phyloP scores from a whole-genome alignment of 208 protist genomes.

The Acanthamoeba lenticulata region DNA sequence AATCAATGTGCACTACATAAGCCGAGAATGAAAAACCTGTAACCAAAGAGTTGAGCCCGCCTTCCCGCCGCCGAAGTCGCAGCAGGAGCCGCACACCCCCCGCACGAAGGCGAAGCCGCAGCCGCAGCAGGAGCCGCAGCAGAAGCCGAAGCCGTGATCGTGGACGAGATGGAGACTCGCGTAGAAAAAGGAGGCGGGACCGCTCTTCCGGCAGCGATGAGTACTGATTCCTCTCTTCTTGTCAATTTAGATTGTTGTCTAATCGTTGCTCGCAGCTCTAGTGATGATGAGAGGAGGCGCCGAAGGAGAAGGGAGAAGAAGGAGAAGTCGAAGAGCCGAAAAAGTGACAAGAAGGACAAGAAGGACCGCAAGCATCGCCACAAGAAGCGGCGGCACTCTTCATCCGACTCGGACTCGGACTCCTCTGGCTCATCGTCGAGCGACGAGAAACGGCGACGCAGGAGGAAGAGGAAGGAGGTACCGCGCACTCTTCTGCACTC shows the following conservation, averaged over 20 bases:
- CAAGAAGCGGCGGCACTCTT: conserved; percentile 59
- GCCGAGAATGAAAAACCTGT: no score
- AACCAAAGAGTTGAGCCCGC: not conserved
- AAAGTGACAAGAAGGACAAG: not conserved
- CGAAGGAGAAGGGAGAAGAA: conserved; percentile 7
- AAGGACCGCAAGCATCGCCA: not conserved
- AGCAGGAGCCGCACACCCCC: no score
- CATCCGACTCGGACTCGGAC: not conserved
- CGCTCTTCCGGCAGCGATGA: not conserved
- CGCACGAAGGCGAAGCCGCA: not conserved
- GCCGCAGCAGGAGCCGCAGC: not conserved
- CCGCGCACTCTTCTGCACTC: not conserved
- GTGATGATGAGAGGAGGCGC: not conserved
- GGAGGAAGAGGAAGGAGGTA: conserved; percentile 32
- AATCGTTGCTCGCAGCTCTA: not conserved
- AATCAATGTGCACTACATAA: no score
- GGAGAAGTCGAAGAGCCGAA: not conserved
- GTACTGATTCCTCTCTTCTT: not conserved
- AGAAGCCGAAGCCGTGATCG: not conserved
- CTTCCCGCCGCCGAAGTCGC: not conserved
- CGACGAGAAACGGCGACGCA: not conserved
- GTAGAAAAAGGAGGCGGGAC: not conserved
- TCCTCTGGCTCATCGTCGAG: not conserved
- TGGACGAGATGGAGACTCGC: not conserved
- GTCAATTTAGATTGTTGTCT: not conserved